A percentile compares a stretch with the other conserved stretches of the same genome.
Evolutionary conservation across 495 filamentous ascomycete species (phyloP).

Genomic region (Glutinoglossum americanum): DNA sequence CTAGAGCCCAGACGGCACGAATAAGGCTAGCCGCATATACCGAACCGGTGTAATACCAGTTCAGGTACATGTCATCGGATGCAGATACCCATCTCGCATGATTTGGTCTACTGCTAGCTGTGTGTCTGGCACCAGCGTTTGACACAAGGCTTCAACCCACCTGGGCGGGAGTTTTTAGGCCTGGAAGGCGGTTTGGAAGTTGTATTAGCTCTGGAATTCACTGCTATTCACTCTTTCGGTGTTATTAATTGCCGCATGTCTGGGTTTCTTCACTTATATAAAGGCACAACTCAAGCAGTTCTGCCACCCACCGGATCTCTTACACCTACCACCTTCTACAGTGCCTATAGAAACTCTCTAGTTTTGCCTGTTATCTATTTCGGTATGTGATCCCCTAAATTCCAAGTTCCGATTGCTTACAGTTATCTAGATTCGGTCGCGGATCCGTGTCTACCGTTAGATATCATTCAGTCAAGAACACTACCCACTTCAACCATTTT

Average conservation of each 20-base stretch:
- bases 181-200: background rate
- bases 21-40: background rate
- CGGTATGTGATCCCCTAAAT: background rate
- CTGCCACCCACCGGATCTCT: no score
- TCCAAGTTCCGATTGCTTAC: background rate
- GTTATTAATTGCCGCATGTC: background rate
- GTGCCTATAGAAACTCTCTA: background rate
- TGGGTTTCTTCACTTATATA: background rate
- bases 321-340: no score
- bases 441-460: no score
- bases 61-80: background rate
- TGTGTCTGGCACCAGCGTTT: background rate
- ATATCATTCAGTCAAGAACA: no score
- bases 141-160: background rate
- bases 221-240: background rate
- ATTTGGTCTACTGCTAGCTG: background rate
- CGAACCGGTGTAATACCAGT: background rate
- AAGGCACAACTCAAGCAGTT: background rate
- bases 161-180: background rate
- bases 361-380: background rate
- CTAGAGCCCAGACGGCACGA: background rate
- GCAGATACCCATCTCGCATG: background rate
- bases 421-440: background rate
- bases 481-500: background rate
- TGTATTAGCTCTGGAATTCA: no score